Percentiles rank a stretch among this genome's conserved stretches.
These are phyloP conservation scores for Pleurotus pulmonarius DNA, from an alignment of 768 basidiomycete genomes.

Conservation along the genomic window DNA sequence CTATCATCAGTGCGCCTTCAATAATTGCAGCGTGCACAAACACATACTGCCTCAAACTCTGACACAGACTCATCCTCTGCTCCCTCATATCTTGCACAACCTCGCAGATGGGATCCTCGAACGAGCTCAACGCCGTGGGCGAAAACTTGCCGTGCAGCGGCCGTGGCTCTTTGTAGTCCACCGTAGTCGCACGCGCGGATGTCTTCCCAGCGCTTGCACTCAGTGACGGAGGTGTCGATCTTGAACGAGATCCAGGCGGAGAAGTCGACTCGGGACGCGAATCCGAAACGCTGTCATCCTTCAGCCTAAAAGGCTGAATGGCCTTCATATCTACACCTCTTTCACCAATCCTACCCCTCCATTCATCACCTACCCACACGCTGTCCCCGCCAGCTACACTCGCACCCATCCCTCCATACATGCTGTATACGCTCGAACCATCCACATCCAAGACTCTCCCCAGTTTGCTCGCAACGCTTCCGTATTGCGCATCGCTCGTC, in stretches of 20 bases:
- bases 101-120: slow-evolving; percentile 74
- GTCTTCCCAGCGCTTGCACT: background rate
- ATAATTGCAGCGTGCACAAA: slow-evolving; percentile 87
- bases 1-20: slow-evolving; percentile 73
- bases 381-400: background rate
- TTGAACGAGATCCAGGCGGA: slow-evolving; percentile 4
- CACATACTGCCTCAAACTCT: slow-evolving; percentile 91
- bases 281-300: background rate
- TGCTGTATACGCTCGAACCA: slow-evolving; percentile 1
- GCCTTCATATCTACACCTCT: background rate
- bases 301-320: background rate
- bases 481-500: slow-evolving; percentile 12
- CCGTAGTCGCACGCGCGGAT: slow-evolving; percentile 20
- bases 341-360: background rate
- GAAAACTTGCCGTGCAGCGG: slow-evolving; percentile 47
- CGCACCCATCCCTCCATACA: background rate
- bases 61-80: slow-evolving; percentile 95
- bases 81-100: slow-evolving; percentile 92
- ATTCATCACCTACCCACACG: background rate
- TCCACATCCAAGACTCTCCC: slow-evolving; percentile 10
- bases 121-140: slow-evolving; percentile 58
- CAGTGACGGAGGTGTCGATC: slow-evolving; percentile 5
- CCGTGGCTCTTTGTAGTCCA: slow-evolving; percentile 65
- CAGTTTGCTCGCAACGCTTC: slow-evolving; percentile 20
- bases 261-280: slow-evolving; percentile 5